These are phyloP conservation scores for Platismatia glauca DNA, from an alignment of 495 filamentous ascomycete genomes.

Conservation along the genomic window DNA sequence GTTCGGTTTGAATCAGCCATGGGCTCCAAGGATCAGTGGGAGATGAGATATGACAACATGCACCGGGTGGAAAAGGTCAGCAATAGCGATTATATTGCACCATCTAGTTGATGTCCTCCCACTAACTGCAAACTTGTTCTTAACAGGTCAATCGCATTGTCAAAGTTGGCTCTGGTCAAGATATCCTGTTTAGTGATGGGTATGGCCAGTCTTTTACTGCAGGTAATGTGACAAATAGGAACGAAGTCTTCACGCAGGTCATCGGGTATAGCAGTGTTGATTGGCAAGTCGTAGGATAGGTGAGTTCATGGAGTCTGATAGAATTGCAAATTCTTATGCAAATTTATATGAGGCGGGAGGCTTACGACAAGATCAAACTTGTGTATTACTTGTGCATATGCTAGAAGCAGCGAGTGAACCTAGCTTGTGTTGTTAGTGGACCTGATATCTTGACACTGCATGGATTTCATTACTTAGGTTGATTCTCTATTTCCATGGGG, in stretches of 20 bases:
- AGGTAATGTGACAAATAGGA: constrained; percentile 16
- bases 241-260: constrained; percentile 27
- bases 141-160: constrained; percentile 2
- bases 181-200: background rate
- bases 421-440: background rate
- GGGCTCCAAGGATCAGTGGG: background rate
- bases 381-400: too few relatives aligned
- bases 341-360: too few relatives aligned
- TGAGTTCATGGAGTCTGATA: background rate
- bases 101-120: background rate
- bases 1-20: background rate
- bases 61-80: background rate
- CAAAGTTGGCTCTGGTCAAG: background rate
- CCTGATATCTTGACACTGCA: background rate
- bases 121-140: background rate
- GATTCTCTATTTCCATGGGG: too few relatives aligned
- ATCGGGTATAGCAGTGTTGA: constrained; percentile 24
- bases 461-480: too few relatives aligned
- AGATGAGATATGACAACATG: background rate
- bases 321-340: too few relatives aligned
- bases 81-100: background rate
- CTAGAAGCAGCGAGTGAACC: too few relatives aligned
- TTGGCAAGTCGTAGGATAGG: constrained; percentile 20
- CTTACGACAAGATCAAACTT: too few relatives aligned
- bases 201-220: background rate